phyloP scores from a whole-genome alignment of 805 yeast genomes.

The Candida verbasci region DNA sequence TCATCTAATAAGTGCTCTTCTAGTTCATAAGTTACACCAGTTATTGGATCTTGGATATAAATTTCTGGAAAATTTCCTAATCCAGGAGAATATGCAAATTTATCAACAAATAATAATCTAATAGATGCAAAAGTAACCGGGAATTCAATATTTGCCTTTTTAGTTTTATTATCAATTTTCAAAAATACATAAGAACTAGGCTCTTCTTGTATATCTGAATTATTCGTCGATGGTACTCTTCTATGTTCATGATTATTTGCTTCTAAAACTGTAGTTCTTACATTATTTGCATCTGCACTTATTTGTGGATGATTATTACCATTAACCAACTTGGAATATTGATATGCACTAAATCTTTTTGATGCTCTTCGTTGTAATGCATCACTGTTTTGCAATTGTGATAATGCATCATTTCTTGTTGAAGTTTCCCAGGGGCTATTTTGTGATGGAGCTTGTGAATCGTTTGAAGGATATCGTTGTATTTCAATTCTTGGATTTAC shows the following conservation, averaged over 20 bases:
- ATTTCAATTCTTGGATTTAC: background rate
- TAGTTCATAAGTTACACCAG: slow-evolving; percentile 68
- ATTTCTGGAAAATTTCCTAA: slow-evolving; percentile 71
- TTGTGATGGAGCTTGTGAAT: too few relatives aligned
- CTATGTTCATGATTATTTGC: background rate
- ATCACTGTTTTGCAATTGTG: slow-evolving; percentile 76
- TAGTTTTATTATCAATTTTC: slow-evolving; percentile 48
- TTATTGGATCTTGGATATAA: slow-evolving; percentile 58
- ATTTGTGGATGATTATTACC: slow-evolving; percentile 2
- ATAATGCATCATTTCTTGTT: slow-evolving; percentile 50
- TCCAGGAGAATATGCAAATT: slow-evolving; percentile 79
- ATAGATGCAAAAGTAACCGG: slow-evolving; percentile 52
- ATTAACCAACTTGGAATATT: slow-evolving; percentile 65
- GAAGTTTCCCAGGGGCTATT: too few relatives aligned
- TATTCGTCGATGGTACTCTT: background rate
- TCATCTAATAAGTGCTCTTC: slow-evolving; percentile 66
- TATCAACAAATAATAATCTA: slow-evolving; percentile 76
- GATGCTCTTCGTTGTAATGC: slow-evolving; percentile 90
- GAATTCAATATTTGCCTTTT: slow-evolving; percentile 43
- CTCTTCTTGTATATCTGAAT: background rate
- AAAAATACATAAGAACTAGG: slow-evolving; percentile 36
- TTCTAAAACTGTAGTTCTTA: slow-evolving; percentile 1
- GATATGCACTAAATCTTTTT: slow-evolving; percentile 89
- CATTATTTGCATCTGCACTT: background rate
- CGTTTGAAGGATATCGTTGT: background rate